These are phyloP conservation scores for Juncus inflexus DNA, from an alignment of 176 grass and related monocot species.

Conservation along the genomic window DNA sequence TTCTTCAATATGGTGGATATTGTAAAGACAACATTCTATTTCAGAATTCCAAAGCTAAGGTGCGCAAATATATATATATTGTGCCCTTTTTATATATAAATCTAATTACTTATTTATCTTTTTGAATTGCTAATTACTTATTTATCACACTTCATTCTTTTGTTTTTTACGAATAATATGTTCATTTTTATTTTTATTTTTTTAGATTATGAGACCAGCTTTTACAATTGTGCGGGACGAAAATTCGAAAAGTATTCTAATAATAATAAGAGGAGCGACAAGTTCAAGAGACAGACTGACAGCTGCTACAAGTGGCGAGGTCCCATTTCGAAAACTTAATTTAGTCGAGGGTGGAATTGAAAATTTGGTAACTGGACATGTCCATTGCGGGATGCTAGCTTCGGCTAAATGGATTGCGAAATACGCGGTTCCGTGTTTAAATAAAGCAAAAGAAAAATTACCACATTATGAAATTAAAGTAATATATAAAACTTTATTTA, in stretches of 20 bases:
- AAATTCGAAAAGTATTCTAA: conserved; percentile 64
- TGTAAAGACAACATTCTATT: conserved; percentile 61
- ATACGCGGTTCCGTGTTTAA: conserved; percentile 43
- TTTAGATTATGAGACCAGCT: conserved; percentile 81
- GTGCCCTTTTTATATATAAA: too few species aligned
- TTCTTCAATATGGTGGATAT: conserved; percentile 72
- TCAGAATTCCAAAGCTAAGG: conserved; percentile 74
- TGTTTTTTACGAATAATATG: neutral
- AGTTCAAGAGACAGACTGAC: conserved; percentile 77
- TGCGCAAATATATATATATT: conserved; percentile 52
- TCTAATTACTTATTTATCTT: too few species aligned
- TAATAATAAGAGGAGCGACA: conserved; percentile 78
- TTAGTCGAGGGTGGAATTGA: conserved; percentile 54
- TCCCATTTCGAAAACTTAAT: conserved; percentile 78
- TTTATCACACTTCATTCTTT: neutral
- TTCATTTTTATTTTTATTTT: conserved; percentile 13
- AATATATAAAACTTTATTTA: conserved; percentile 7
- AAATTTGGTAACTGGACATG: conserved; percentile 69
- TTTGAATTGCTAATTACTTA: too few species aligned
- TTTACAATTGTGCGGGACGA: conserved; percentile 61
- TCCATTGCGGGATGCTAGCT: conserved; percentile 70
- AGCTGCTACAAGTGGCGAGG: conserved; percentile 62
- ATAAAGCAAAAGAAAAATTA: conserved; percentile 42
- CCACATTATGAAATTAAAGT: conserved; percentile 80
- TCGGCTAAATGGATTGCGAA: conserved; percentile 66